Percentiles rank a stretch among this genome's conserved stretches.
phyloP scores from a whole-genome alignment of 169 alveolate genomes.

The Ophryocystis elektroscirrha region DNA sequence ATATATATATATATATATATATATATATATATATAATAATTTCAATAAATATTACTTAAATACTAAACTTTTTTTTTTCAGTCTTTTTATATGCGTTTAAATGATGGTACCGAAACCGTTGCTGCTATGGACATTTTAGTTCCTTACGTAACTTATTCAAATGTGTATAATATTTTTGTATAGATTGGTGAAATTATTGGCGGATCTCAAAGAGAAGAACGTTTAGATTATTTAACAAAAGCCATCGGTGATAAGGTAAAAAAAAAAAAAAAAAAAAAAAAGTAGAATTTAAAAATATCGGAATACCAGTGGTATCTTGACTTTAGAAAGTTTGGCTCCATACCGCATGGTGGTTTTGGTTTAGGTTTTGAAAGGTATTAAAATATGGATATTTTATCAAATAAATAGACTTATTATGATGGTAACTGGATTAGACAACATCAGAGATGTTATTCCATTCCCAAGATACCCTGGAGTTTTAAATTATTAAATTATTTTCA shows the following conservation, averaged over 20 bases:
- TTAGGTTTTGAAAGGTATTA: conserved; percentile 84
- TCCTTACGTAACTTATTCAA: too few species aligned
- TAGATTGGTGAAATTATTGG: conserved; percentile 84
- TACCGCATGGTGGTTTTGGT: conserved; percentile 85
- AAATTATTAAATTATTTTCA: conserved; percentile 16
- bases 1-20: not conserved
- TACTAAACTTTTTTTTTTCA: not conserved
- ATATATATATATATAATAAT: not conserved
- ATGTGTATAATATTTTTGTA: too few species aligned
- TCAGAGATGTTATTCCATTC: conserved; percentile 94
- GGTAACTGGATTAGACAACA: conserved; percentile 93
- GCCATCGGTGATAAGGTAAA: conserved; percentile 55
- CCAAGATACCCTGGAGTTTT: conserved; percentile 63
- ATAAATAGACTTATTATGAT: conserved; percentile 77
- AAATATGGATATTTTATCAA: conserved; percentile 43
- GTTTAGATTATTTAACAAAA: conserved; percentile 53
- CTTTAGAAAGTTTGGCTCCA: conserved; percentile 26
- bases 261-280: conserved; percentile 49
- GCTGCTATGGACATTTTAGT: conserved; percentile 83
- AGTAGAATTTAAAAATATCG: conserved; percentile 29
- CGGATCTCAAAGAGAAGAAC: conserved; percentile 90
- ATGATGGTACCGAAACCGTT: conserved; percentile 63
- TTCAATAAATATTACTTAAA: not conserved
- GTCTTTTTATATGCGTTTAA: conserved; percentile 9
- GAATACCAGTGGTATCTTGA: conserved; percentile 72